Evolutionary conservation across 345 rosid species (phyloP), one percentile per base, ranked within the genome.

Genomic region (Psidium guajava): DNA sequence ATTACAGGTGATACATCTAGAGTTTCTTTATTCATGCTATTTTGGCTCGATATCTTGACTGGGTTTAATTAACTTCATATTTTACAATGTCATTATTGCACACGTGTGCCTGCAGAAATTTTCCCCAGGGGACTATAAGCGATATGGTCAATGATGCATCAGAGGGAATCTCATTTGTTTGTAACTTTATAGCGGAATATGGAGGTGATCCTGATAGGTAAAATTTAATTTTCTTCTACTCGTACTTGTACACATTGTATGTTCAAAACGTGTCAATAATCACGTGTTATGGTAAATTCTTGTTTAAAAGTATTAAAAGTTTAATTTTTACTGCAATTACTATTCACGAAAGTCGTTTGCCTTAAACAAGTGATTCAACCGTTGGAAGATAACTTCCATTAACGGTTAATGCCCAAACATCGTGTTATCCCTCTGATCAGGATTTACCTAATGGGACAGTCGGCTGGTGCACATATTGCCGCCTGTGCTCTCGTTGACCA

Each of bases 391-490:
- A 69, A 69, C 47, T 69, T 69, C 77, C 47, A 69, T 36, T 69
- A 69, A 18, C 2, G 13, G 77, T 69, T 69, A 69, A 51, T 54
- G 25, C 88, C 25, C 36, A 87, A 47, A 16, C 8, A 54, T 15
- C 11, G 6, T 82, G 59, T 14, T 87, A 24, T 36, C 86, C 89
- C 22, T 84, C 40, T 84, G 86, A 84, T 77, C 86, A 97, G 99
- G 93, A 92, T 96, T 85, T 97, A 94, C 89, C 88, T 96, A 86
- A 96, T 95, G 99, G 99, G 99, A 20, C 99, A 97, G 89, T 97
- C 99, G 53, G 99, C 99, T 85, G 99, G 99, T 81, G 99, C 99
- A 88, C 99, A 97, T 90, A 95, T 97, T 73, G 94, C 99, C 85
- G 92, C 98, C 32, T 96, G 99, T 89, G 94, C 92, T 87, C 98